Conservation (phyloP, 2,329 filamentous ascomycete genomes). For the Pseudogymnoascus sp. region DNA sequence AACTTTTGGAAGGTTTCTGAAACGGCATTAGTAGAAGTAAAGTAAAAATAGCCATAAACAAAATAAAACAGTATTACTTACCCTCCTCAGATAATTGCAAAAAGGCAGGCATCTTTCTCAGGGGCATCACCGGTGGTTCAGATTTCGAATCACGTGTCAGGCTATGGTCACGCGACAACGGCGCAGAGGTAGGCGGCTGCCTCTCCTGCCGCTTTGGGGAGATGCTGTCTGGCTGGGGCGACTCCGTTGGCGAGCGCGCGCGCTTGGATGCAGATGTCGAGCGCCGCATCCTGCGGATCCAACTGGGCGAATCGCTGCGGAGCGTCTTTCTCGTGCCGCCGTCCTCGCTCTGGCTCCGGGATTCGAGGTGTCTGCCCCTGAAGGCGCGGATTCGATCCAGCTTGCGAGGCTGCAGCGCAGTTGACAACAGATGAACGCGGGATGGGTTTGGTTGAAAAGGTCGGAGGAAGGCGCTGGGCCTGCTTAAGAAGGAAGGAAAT, state of each 20-base stretch:
- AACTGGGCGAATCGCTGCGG: slow-evolving; percentile 20
- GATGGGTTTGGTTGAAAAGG: neutral
- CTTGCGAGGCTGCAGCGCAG: slow-evolving; percentile 12
- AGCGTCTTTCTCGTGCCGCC: slow-evolving; percentile 10
- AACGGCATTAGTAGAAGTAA: slow-evolving; percentile 13
- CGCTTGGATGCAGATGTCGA: slow-evolving; percentile 19
- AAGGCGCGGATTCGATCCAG: slow-evolving; percentile 27
- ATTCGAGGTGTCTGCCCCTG: slow-evolving; percentile 20
- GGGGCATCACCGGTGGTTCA: neutral
- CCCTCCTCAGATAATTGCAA: slow-evolving; percentile 41
- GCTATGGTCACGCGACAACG: neutral
- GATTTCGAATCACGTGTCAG: neutral
- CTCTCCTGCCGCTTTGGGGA: neutral
- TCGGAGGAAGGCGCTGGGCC: neutral
- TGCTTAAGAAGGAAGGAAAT: neutral
- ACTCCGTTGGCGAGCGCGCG: slow-evolving; percentile 17
- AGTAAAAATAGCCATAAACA: slow-evolving; percentile 12
- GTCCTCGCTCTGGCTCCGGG: neutral
- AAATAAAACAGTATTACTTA: slow-evolving; percentile 31
- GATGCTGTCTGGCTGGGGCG: slow-evolving; percentile 9
- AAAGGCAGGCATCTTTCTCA: slow-evolving; percentile 40
- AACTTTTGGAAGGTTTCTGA: slow-evolving; percentile 39
- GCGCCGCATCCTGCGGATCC: slow-evolving; percentile 25
- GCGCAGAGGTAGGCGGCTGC: neutral
- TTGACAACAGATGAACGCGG: neutral